A percentile compares a stretch with the other conserved stretches of the same genome.
phyloP scores from a whole-genome alignment of 495 filamentous ascomycete species.

The Cercophora sp. region DNA sequence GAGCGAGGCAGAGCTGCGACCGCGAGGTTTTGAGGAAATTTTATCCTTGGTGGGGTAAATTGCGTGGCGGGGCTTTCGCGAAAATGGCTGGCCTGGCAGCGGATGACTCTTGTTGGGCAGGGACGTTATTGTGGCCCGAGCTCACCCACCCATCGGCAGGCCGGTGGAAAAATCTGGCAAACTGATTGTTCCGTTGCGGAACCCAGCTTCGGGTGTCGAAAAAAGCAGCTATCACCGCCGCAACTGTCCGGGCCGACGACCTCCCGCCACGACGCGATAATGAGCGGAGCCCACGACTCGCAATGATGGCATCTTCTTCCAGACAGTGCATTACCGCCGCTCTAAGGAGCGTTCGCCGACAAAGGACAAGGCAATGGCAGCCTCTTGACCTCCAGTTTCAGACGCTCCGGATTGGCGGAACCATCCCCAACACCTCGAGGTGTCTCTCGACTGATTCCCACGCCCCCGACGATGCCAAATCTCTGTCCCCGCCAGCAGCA shows the following conservation, averaged over 20 bases:
- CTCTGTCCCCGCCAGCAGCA: too few species aligned
- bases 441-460: conserved; percentile 20
- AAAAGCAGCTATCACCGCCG: too few species aligned
- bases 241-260: too few species aligned
- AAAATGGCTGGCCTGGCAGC: too few species aligned
- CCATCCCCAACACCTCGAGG: conserved; percentile 7
- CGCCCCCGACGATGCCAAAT: neutral
- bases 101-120: too few species aligned
- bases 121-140: neutral
- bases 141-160: neutral
- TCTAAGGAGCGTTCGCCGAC: conserved; percentile 22
- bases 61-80: conserved; percentile 15
- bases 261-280: conserved; percentile 18
- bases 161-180: conserved; percentile 25
- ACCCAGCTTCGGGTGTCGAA: neutral
- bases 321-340: conserved; percentile 21
- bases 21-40: conserved; percentile 23
- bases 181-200: conserved; percentile 24
- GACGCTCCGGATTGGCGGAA: conserved; percentile 15
- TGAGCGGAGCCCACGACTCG: conserved; percentile 19
- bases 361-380: conserved; percentile 16
- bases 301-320: conserved; percentile 32
- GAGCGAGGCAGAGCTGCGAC: conserved; percentile 11
- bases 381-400: conserved; percentile 27
- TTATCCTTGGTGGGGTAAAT: conserved; percentile 29